Percentiles rank a stretch among this genome's conserved stretches.
Evolutionary conservation across 2,329 filamentous ascomycete species (phyloP).

Genomic region (Exophiala sp.): DNA sequence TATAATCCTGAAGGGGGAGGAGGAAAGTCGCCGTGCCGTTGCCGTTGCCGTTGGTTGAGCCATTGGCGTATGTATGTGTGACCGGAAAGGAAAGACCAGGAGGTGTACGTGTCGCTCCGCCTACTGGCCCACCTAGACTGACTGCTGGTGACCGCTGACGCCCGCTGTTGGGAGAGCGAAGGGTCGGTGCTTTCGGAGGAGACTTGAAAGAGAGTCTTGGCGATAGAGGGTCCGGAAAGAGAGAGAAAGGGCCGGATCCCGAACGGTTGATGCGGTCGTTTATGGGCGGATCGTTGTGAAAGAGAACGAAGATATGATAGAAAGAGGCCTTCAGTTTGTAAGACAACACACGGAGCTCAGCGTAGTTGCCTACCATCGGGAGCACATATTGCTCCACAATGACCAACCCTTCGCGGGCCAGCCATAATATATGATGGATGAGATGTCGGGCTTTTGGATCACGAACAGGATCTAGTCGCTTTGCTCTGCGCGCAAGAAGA

Average conservation of each 20-base stretch:
- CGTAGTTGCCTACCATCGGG: conserved; percentile 71
- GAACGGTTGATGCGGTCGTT: conserved; percentile 43
- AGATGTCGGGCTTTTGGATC: conserved; percentile 68
- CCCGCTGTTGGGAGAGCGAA: conserved; percentile 36
- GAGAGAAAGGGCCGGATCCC: conserved; percentile 20
- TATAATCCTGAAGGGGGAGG: conserved; percentile 67
- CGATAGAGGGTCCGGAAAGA: conserved; percentile 28
- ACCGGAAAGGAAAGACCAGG: conserved; percentile 19
- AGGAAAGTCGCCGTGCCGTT: conserved; percentile 64
- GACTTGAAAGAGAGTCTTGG: conserved; percentile 18
- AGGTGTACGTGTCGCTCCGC: conserved; percentile 33
- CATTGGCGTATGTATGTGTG: conserved; percentile 13
- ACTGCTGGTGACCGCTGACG: conserved; percentile 44
- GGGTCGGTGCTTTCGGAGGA: conserved; percentile 35
- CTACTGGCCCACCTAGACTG: conserved; percentile 55
- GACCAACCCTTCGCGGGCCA: conserved; percentile 81
- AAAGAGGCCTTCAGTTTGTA: conserved; percentile 91
- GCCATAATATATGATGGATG: conserved; percentile 90
- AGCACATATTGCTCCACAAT: conserved; percentile 82
- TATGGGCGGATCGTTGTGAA: conserved; percentile 82
- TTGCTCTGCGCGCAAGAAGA: conserved; percentile 72
- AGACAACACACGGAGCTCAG: conserved; percentile 79
- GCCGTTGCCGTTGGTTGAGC: conserved; percentile 30
- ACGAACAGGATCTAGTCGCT: conserved; percentile 70
- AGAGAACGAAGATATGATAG: conserved; percentile 93